Conservation (phyloP, 768 basidiomycete species). For the Holtermannia corniformis region DNA sequence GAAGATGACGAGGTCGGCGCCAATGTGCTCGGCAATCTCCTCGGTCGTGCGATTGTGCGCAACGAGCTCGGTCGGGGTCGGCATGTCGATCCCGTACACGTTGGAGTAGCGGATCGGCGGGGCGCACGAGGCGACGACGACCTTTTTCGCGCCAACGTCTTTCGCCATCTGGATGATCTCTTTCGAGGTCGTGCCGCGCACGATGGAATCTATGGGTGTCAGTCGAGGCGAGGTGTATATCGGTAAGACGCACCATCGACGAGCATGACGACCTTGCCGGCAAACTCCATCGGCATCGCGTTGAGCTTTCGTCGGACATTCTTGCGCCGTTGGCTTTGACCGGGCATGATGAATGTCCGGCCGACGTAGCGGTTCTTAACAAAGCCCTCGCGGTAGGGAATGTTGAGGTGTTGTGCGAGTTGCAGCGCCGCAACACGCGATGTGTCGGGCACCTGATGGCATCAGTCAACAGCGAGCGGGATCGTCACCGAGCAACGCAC, state of each 20-base stretch:
- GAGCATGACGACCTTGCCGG: constrained; percentile 78
- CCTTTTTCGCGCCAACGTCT: constrained; percentile 92
- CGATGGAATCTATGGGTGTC: constrained; percentile 71
- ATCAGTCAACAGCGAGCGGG: neutral
- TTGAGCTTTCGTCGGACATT: constrained; percentile 93
- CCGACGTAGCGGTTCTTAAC: constrained; percentile 98
- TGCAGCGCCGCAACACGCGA: constrained; percentile 93
- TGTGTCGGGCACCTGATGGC: constrained; percentile 86
- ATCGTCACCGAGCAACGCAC: constrained; percentile 40
- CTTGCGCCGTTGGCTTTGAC: constrained; percentile 91
- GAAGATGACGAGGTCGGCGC: constrained; percentile 92
- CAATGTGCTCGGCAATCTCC: constrained; percentile 69
- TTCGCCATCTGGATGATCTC: constrained; percentile 99
- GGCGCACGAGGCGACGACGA: constrained; percentile 92
- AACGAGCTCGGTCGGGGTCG: constrained; percentile 84
- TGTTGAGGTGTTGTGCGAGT: constrained; percentile 72
- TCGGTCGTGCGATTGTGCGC: constrained; percentile 64
- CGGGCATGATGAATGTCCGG: constrained; percentile 98
- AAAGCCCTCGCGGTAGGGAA: constrained; percentile 97
- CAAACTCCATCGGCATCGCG: constrained; percentile 96
- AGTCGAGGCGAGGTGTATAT: neutral
- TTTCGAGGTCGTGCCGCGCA: constrained; percentile 94
- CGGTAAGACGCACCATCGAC: constrained; percentile 73
- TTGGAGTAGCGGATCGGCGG: constrained; percentile 91
- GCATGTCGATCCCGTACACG: constrained; percentile 99